Base-by-base conservation (phyloP, 2,329 filamentous ascomycete species). In the Helotiales sp. region DNA sequence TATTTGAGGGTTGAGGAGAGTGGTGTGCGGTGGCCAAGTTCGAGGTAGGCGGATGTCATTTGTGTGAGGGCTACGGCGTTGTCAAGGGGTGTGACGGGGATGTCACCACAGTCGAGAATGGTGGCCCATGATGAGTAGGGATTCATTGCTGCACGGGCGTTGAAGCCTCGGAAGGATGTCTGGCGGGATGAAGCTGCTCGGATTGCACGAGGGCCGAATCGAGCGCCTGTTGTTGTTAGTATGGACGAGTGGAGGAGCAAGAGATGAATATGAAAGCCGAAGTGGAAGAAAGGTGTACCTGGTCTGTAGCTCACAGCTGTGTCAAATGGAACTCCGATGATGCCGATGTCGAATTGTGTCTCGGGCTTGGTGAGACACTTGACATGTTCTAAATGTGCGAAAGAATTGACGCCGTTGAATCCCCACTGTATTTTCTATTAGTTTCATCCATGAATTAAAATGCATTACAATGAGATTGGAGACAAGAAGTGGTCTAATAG, bases 21-120 rank as follows among this genome's bases (percentile, higher is more conserved):
- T 1, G 75, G 70, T 7, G 69, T 37, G 7, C 75, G 72, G 24
- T 75, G 70, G 1, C 71, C 71, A 1, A 76, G 71, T 64, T 75
- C 74, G 6, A 74, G 69, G 28, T 75, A 76, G 11, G 75, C 74
- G 24, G 70, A 58, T 6, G 74, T 92, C 93, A 97, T 97, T 80
- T 97, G 94, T 52, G 85, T 83, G 63, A 94, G 82, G 0, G 94
- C 94, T 17, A 97, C 83, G 1, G 83, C 87, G 77, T 97, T 97
- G 81, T 97, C 93, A 73, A 96, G 90, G 0, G 93, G 93, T 0
- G 91, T 92, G 71, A 96, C 84, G 30, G 94, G 93, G 64, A 97
- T 93, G 77, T 97, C 94, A 55, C 94, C 94, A 78, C 94, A 97
- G 82, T 97, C 94, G 60, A 95, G 83, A 67, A 97, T 87, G 45